Base-by-base conservation (phyloP, 2,329 filamentous ascomycete genomes). In the Aspergillus neotritici region DNA sequence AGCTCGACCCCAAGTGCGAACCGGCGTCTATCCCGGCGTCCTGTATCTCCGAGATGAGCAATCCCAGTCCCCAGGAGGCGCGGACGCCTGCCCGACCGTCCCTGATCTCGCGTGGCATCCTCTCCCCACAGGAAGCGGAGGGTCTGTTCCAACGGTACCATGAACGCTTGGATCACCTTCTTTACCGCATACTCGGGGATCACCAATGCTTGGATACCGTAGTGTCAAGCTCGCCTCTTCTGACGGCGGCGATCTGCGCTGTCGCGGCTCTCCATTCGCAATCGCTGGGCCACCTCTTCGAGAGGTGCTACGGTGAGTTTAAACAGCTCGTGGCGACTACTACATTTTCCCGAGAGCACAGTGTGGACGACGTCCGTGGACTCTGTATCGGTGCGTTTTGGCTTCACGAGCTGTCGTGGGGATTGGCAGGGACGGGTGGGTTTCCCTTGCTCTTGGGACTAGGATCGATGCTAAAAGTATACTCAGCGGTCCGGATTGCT, bases 361-460 rank as follows among this genome's bases (percentile, higher is more conserved):
- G 69, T 45, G 59, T 65, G 32, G 71, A 75, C 40, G 67, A 69
- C 41, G 59, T 75, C 21, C 62, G 70, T 25, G 73, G 68, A 1
- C 57, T 76, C 17, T 74, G 72, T 40, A 68, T 75, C 21, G 72
- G 66, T 12, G 67, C 71, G 10, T 75, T 73, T 48, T 75, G 72
- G 72, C 60, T 75, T 1, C 67, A 68, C 39, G 71, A 75, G 43
- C 61, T 74, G 4, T 60, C 57, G 1, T 60, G 58, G 56, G 40
- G 47, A 10, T 28, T 58, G 10, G 47, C 40, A 29, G 25, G 37
- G 14, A 15, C 21, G 21, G 21, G 21, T 25, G 5, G 21, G 5
- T 25, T 9, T 25, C 21, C 3, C 7, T 8, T 9, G 21, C 21
- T 25, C 3, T 8, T 6, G 21, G 6, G 21, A 9, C 21, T 9